Conservation (phyloP, 768 basidiomycete genomes). For the Mycena metata region DNA sequence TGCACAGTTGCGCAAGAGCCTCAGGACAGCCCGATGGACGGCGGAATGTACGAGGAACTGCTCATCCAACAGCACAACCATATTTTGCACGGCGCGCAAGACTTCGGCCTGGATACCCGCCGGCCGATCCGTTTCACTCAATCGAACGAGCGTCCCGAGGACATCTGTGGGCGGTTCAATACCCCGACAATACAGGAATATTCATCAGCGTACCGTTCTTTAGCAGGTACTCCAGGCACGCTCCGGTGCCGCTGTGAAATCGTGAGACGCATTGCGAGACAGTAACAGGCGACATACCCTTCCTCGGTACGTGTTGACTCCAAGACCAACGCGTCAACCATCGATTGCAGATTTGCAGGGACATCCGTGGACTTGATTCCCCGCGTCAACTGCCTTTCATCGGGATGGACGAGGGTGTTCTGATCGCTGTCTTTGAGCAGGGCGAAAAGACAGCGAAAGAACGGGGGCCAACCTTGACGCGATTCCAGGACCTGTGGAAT, state of each 20-base stretch:
- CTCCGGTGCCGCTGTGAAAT: conserved; percentile 80
- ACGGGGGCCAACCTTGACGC: conserved; percentile 69
- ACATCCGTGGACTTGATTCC: conserved; percentile 89
- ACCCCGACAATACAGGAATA: neutral
- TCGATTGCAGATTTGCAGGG: conserved; percentile 77
- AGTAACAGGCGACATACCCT: conserved; percentile 69
- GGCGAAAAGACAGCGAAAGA: conserved; percentile 1
- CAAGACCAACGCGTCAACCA: conserved; percentile 89
- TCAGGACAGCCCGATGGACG: conserved; percentile 88
- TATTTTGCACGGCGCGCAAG: conserved; percentile 87
- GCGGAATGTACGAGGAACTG: conserved; percentile 94
- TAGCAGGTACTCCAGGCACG: conserved; percentile 90
- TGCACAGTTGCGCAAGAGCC: conserved; percentile 87
- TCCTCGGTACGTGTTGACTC: conserved; percentile 89
- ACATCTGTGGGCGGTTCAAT: conserved; percentile 67
- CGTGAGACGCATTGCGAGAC: conserved; percentile 17
- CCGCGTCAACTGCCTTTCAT: conserved; percentile 87
- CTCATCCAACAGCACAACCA: conserved; percentile 93
- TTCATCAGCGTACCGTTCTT: conserved; percentile 75
- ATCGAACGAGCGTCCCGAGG: conserved; percentile 84
- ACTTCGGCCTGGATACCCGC: conserved; percentile 94
- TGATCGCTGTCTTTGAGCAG: conserved; percentile 47
- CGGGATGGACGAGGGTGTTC: conserved; percentile 88
- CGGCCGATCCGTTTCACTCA: conserved; percentile 88
- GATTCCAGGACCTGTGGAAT: conserved; percentile 82